A percentile compares a stretch with the other conserved stretches of the same genome.
Conservation (phyloP, 2,329 filamentous ascomycete genomes). For the Domatiomyces catenatus region DNA sequence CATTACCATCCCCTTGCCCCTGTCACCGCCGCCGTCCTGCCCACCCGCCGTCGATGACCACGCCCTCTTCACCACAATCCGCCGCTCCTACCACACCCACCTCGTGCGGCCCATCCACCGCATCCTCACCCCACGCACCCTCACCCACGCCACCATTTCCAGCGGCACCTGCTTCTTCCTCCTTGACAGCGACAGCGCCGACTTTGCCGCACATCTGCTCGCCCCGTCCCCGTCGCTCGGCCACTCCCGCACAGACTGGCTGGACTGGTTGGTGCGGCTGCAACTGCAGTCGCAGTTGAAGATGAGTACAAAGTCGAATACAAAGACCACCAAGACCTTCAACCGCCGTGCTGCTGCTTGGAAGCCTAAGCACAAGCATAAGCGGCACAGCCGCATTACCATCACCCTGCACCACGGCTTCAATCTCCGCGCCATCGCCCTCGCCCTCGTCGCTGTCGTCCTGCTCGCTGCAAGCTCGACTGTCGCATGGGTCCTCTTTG, state of each 20-base stretch:
- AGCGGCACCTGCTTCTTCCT: not conserved
- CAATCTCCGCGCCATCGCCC: slow-evolving; percentile 6
- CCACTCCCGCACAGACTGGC: slow-evolving; percentile 14
- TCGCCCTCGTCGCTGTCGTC: slow-evolving; percentile 3
- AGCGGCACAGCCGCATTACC: not conserved
- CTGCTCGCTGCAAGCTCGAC: slow-evolving; percentile 8
- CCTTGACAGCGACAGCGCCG: not conserved
- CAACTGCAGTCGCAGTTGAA: slow-evolving; percentile 1
- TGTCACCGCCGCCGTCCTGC: not conserved
- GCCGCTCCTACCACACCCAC: slow-evolving; percentile 8
- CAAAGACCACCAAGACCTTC: slow-evolving; percentile 1
- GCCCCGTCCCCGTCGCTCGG: slow-evolving; percentile 12
- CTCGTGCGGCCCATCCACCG: slow-evolving; percentile 9
- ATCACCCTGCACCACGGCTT: slow-evolving; percentile 12
- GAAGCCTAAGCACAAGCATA: no score
- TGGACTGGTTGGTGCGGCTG: slow-evolving; percentile 10
- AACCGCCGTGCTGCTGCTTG: no score
- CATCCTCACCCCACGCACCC: slow-evolving; percentile 8
- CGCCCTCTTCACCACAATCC: slow-evolving; percentile 14
- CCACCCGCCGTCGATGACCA: slow-evolving; percentile 14
- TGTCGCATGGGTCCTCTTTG: slow-evolving; percentile 16
- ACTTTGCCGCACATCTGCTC: slow-evolving; percentile 11
- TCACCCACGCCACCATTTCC: slow-evolving; percentile 9
- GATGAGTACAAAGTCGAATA: not conserved
- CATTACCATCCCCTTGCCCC: not conserved